Percentiles rank a stretch among this genome's conserved stretches.
Evolutionary conservation across 225 moss, liverwort and hornwort species (phyloP).

Genomic region (Pleurozium schreberi): DNA sequence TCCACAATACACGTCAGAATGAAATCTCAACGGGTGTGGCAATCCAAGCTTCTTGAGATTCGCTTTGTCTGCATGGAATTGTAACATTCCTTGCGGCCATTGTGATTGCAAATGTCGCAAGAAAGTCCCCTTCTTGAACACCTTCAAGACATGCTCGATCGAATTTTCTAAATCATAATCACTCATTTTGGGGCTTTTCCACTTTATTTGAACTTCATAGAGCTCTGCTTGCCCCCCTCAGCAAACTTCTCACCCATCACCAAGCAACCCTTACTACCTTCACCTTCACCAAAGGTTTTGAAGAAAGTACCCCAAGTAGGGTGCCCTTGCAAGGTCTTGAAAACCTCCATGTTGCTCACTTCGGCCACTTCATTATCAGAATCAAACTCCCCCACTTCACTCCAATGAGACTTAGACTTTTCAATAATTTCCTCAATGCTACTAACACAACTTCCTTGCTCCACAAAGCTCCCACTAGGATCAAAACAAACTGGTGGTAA

Average conservation of each 20-base stretch:
- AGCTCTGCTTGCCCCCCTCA: not conserved
- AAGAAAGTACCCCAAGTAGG: not conserved
- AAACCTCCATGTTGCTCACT: not conserved
- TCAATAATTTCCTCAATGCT: not conserved
- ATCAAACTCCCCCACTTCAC: not conserved
- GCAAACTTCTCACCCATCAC: not conserved
- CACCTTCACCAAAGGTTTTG: not conserved
- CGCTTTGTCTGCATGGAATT: fast-evolving
- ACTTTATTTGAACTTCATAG: not conserved
- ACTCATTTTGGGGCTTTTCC: fast-evolving
- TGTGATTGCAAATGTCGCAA: not conserved
- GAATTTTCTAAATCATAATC: fast-evolving
- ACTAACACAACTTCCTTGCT: fast-evolving
- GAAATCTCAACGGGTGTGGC: fast-evolving
- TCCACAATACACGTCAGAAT: fast-evolving
- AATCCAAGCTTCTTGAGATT: not conserved
- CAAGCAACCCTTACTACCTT: fast-evolving
- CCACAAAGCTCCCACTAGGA: fast-evolving
- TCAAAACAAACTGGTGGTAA: no score
- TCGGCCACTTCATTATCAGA: not conserved
- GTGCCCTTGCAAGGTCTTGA: not conserved
- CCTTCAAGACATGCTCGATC: fast-evolving
- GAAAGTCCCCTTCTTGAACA: not conserved
- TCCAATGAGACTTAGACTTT: not conserved
- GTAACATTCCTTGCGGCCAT: not conserved